Conservation (phyloP, 2,329 filamentous ascomycete genomes). For the Blastomyces percursus region DNA sequence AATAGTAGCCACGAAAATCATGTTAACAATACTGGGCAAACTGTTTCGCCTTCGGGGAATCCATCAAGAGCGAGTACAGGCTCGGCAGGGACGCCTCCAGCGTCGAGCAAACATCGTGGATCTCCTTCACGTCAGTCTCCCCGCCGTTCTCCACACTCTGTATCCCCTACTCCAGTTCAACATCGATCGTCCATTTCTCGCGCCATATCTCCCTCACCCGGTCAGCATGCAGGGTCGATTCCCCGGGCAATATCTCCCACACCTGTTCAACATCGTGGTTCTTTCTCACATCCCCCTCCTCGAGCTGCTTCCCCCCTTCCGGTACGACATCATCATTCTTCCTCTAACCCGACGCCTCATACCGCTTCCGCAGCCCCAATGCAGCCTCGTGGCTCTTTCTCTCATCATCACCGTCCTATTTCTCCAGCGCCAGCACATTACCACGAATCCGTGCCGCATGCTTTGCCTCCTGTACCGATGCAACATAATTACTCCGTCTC, state of each 20-base stretch:
- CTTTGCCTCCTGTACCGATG: not conserved
- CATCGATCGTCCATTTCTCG: slow-evolving; percentile 11
- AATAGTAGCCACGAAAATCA: not conserved
- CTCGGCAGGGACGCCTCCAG: slow-evolving; percentile 1
- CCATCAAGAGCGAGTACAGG: not conserved
- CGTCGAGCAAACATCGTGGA: slow-evolving; percentile 25
- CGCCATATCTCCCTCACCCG: slow-evolving; percentile 7
- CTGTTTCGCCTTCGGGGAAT: not conserved
- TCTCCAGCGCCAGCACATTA: not conserved
- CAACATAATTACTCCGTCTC: slow-evolving; percentile 11
- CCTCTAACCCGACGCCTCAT: not conserved
- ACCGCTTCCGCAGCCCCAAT: not conserved
- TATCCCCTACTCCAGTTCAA: slow-evolving; percentile 7
- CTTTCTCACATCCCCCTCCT: slow-evolving; percentile 11
- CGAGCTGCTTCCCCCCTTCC: slow-evolving; percentile 3
- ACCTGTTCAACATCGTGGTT: slow-evolving; percentile 3
- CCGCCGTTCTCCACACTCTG: not conserved
- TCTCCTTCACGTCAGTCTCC: slow-evolving; percentile 20
- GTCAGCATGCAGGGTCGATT: not conserved
- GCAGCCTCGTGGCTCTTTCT: slow-evolving; percentile 5
- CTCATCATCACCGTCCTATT: slow-evolving; percentile 1
- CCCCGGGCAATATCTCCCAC: slow-evolving; percentile 13
- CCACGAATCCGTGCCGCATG: not conserved
- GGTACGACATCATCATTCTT: not conserved
- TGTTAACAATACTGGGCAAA: not conserved